Conservation (phyloP, 106 monocot genomes). For the Cymbidium sinense region DNA sequence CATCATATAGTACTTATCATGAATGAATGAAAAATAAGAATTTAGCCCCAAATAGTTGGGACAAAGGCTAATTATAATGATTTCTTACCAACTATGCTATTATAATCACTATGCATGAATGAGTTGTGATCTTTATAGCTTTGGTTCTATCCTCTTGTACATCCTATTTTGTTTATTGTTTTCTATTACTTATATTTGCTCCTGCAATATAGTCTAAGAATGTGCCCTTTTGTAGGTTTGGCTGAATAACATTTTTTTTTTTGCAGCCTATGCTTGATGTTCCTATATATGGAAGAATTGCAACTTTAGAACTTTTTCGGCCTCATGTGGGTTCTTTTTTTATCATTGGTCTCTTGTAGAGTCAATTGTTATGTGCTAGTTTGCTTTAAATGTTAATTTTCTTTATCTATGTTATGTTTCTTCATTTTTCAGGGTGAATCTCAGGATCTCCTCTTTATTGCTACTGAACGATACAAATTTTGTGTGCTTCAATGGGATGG, state of each 20-base stretch:
- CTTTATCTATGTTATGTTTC: neutral
- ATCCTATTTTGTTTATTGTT: neutral
- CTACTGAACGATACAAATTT: conserved; percentile 96
- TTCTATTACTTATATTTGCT: neutral
- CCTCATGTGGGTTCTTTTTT: conserved; percentile 63
- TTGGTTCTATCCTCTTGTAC: neutral
- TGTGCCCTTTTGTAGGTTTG: neutral
- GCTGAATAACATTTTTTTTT: neutral
- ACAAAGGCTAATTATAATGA: too few relatives aligned
- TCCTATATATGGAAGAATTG: conserved; percentile 99
- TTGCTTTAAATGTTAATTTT: neutral
- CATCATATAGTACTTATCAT: neutral
- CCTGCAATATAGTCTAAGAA: neutral
- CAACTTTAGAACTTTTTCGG: conserved; percentile 95
- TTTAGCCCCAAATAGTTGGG: neutral
- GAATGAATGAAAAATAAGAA: neutral
- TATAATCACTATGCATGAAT: too few relatives aligned
- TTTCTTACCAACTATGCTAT: too few relatives aligned
- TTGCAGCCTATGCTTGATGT: conserved; percentile 97
- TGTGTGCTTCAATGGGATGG: conserved; percentile 99
- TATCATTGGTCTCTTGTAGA: neutral
- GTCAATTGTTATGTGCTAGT: neutral
- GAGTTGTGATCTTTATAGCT: neutral
- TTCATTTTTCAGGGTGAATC: conserved; percentile 62
- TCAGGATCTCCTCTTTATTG: conserved; percentile 98